Percentiles rank a stretch among this genome's conserved stretches.
These are phyloP conservation scores for Lentinus tigrinus DNA, from an alignment of 768 basidiomycete species.

Conservation along the genomic window DNA sequence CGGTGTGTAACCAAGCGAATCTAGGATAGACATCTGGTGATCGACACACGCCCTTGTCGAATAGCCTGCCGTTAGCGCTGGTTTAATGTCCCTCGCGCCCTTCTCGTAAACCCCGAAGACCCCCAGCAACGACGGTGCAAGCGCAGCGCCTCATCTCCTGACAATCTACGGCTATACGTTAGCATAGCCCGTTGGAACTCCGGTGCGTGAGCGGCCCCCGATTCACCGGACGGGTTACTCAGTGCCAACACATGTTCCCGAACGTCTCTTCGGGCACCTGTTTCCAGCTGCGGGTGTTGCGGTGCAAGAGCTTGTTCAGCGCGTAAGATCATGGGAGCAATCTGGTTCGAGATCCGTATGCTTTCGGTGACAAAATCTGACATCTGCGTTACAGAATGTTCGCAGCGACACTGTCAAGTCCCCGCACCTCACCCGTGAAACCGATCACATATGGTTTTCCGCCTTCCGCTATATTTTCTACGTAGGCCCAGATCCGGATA, in stretches of 20 bases:
- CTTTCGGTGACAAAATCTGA: not conserved
- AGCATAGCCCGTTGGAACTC: not conserved
- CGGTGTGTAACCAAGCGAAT: conserved; percentile 1
- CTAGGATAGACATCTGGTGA: conserved; percentile 3
- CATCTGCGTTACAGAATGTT: not conserved
- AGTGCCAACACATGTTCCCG: not conserved
- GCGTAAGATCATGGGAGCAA: not conserved
- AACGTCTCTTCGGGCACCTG: not conserved
- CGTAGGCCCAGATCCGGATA: not conserved
- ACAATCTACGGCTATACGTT: not conserved
- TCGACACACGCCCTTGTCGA: not conserved
- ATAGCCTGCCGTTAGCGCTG: not conserved
- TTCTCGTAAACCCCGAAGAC: not conserved
- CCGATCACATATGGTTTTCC: not conserved
- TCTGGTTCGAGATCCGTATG: not conserved
- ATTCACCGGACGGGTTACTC: not conserved
- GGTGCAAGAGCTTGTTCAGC: not conserved
- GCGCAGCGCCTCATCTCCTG: not conserved
- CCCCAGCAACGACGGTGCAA: not conserved
- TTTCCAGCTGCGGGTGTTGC: not conserved
- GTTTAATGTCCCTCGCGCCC: not conserved
- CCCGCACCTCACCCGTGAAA: not conserved
- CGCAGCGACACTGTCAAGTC: not conserved
- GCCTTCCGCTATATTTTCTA: not conserved
- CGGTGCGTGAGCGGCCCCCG: not conserved